phyloP scores from a whole-genome alignment of 1,139 yeast genomes.

The Williopsis jadinii region DNA sequence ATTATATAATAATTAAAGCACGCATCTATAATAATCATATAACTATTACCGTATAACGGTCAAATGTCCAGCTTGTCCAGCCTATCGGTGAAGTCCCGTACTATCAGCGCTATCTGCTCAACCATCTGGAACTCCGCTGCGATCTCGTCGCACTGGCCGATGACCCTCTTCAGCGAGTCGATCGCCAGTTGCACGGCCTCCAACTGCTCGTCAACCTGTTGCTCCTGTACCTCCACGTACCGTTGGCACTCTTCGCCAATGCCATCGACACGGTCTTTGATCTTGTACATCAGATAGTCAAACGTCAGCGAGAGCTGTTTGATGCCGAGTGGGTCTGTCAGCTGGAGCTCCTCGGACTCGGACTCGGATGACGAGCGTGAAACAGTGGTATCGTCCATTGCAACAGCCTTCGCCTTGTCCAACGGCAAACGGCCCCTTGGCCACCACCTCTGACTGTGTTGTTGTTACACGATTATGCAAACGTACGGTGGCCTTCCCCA shows the following conservation, averaged over 20 bases:
- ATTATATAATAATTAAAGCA: too few species aligned
- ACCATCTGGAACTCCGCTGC: slow-evolving; percentile 61
- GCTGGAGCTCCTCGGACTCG: slow-evolving; percentile 18
- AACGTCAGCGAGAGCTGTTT: slow-evolving; percentile 50
- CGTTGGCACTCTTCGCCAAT: slow-evolving; percentile 32
- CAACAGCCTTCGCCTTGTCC: too few species aligned
- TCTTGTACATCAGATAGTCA: slow-evolving; percentile 56
- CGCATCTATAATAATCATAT: too few species aligned
- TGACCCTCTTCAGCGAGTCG: slow-evolving; percentile 33
- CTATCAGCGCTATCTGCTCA: slow-evolving; percentile 53
- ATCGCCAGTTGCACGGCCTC: slow-evolving; percentile 38
- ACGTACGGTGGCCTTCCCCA: too few species aligned
- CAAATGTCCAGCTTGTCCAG: slow-evolving; percentile 18
- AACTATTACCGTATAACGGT: not conserved
- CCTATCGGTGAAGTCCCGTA: slow-evolving; percentile 33
- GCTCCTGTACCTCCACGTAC: slow-evolving; percentile 27
- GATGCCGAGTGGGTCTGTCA: slow-evolving; percentile 59
- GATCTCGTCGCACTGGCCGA: slow-evolving; percentile 45
- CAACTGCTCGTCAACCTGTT: slow-evolving; percentile 26
- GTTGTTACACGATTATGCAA: too few species aligned
- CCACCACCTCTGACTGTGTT: too few species aligned
- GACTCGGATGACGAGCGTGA: too few species aligned
- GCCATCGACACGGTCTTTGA: slow-evolving; percentile 43
- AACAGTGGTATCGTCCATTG: too few species aligned
- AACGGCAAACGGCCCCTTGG: too few species aligned